Evolutionary conservation across 495 filamentous ascomycete species (phyloP).

Genomic region (Penicillium dipodomyicola): DNA sequence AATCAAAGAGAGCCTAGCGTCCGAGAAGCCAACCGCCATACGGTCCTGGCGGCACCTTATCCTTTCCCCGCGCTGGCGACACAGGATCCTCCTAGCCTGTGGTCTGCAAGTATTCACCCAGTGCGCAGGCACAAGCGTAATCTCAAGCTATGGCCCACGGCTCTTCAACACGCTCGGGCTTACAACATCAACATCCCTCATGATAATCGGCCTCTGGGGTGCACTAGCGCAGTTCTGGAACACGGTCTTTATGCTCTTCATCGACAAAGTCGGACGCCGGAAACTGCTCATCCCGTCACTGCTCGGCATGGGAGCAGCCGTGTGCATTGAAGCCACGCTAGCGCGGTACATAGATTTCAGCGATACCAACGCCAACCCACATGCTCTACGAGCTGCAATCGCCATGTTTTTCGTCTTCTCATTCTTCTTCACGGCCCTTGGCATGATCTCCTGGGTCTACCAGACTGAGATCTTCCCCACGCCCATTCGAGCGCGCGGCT

Average conservation of each 20-base stretch:
- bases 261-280: conserved; percentile 52
- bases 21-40: conserved; percentile 35
- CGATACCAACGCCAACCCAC: conserved; percentile 27
- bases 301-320: conserved; percentile 50
- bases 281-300: conserved; percentile 53
- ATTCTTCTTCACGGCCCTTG: conserved; percentile 53
- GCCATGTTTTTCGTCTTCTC: conserved; percentile 59
- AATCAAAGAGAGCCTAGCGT: conserved; percentile 44
- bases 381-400: conserved; percentile 52
- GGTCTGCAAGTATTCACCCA: conserved; percentile 55
- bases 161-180: conserved; percentile 51
- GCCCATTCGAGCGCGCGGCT: conserved; percentile 52
- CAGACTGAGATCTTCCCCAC: conserved; percentile 58
- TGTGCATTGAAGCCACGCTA: conserved; percentile 49
- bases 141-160: conserved; percentile 50
- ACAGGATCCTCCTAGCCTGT: conserved; percentile 50
- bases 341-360: conserved; percentile 32
- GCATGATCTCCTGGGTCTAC: conserved; percentile 56
- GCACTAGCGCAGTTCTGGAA: conserved; percentile 52
- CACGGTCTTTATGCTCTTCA: conserved; percentile 48
- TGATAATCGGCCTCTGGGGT: conserved; percentile 53
- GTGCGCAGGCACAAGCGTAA: conserved; percentile 52
- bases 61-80: conserved; percentile 41
- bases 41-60: conserved; percentile 47
- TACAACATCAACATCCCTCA: conserved; percentile 44